Base-by-base conservation (phyloP, 2,329 filamentous ascomycete genomes). In the Microcyclospora tardicrescens region DNA sequence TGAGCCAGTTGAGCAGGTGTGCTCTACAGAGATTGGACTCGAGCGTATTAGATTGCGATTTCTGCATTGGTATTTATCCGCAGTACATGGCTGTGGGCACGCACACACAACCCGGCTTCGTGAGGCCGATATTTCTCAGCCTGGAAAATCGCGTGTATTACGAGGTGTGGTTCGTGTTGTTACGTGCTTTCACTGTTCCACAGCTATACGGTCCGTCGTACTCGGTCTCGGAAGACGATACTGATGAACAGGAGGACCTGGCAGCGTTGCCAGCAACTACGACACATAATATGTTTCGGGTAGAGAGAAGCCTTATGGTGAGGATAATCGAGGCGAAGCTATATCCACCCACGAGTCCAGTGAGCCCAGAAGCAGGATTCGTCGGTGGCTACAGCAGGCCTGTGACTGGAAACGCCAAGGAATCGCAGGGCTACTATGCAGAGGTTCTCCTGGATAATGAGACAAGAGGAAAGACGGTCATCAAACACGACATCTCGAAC, bases 121-220 rank as follows among this genome's bases (percentile, higher is more conserved):
- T 85, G 42, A 77, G 84, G n/a, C 89, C 91, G 0, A 79, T 96
- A 28, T 95, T 93, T 56, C 68, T 98, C 28, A 82, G 84, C 3
- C 64, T 95, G 33, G 89, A 96, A 50, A 87, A 77, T 16, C 75
- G 87, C 32, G 77, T 93, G 6, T 69, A 93, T n/a, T 94, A 93
- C 52, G 91, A 98, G 58, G 91, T 95, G 10, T 98, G 91, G 91
- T 89, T 93, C 53, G 87, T 94, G 6, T 67, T 98, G 9, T 61
- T 98, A 24, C 77, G 89, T 45, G 86, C 89, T 0, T 95, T 95
- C 59, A 85, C 89, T 0, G 79, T 93, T 34, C 89, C 91, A 0
- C 86, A 95, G 51, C 70, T 96, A 10, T 96, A 94, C 56, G 84
- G 79, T 2, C 63, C 66, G 44, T 55, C 40, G 56, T 76, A 12